phyloP scores from a whole-genome alignment of 164 flowering plant species.

The Umbilicus rupestris region DNA sequence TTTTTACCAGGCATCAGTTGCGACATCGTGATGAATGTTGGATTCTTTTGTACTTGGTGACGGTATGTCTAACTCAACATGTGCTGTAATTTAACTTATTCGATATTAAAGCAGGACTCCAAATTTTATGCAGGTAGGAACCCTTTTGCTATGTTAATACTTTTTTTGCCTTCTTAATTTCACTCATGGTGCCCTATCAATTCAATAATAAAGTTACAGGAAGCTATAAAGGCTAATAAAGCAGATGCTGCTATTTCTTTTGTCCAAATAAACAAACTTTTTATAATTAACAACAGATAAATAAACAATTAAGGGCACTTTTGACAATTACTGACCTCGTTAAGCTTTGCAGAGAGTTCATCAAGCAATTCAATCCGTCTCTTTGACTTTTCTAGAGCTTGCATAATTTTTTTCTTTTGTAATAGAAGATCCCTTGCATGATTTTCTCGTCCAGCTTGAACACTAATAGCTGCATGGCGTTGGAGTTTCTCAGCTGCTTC shows the following conservation, averaged over 20 bases:
- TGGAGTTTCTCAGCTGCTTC: conserved; percentile 72
- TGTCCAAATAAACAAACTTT: not conserved
- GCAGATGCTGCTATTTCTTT: not conserved
- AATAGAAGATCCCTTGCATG: conserved; percentile 70
- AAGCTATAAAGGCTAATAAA: not conserved
- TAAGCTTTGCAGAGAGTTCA: conserved; percentile 55
- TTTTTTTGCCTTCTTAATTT: not conserved
- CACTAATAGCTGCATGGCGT: conserved; percentile 51
- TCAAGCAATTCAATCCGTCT: conserved; percentile 61
- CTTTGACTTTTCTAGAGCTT: conserved; percentile 70
- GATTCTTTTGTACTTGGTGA: not conserved
- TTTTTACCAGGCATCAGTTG: not conserved
- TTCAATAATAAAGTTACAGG: not conserved
- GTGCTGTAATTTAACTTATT: not conserved
- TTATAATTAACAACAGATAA: not conserved
- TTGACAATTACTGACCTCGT: conserved; percentile 34
- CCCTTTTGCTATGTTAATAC: not conserved
- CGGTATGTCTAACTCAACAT: not conserved
- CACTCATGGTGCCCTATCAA: not conserved
- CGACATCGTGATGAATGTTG: not conserved
- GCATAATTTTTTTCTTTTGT: conserved; percentile 73
- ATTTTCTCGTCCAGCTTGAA: conserved; percentile 53
- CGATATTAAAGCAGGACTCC: not conserved
- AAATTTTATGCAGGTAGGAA: not conserved
- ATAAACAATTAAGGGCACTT: not conserved